Conservation (phyloP, 345 rosid species). For the Adansonia digitata region DNA sequence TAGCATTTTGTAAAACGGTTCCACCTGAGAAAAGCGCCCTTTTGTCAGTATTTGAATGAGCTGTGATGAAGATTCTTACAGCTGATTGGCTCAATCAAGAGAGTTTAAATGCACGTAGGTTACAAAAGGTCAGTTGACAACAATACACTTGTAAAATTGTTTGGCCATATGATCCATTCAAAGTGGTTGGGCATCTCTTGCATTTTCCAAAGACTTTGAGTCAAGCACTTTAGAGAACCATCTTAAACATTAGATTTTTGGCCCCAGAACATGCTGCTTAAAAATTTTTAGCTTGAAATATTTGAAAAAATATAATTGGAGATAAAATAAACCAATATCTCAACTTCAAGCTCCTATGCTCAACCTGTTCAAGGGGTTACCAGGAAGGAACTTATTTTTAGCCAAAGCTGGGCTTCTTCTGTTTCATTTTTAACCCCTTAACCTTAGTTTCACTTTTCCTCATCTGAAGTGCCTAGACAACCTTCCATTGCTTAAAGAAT, state of each 20-base stretch:
- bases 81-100: neutral
- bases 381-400: neutral
- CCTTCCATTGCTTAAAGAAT: neutral
- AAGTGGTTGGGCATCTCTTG: neutral
- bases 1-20: slow-evolving; percentile 29
- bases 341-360: neutral
- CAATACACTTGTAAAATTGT: neutral
- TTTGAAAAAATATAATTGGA: slow-evolving; percentile 2
- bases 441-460: neutral
- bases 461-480: neutral
- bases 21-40: slow-evolving; percentile 36
- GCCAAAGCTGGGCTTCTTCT: neutral
- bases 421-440: neutral
- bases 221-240: neutral
- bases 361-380: neutral
- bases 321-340: neutral
- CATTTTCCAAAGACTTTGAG: neutral
- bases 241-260: neutral
- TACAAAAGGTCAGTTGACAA: neutral
- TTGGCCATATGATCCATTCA: neutral
- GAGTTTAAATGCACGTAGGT: neutral
- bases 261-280: neutral
- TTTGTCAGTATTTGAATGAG: slow-evolving; percentile 32
- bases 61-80: slow-evolving; percentile 10
- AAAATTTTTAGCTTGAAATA: neutral